Evolutionary conservation across 352 stramenopile species (phyloP).

Genomic region (Ophiocytium majus): DNA sequence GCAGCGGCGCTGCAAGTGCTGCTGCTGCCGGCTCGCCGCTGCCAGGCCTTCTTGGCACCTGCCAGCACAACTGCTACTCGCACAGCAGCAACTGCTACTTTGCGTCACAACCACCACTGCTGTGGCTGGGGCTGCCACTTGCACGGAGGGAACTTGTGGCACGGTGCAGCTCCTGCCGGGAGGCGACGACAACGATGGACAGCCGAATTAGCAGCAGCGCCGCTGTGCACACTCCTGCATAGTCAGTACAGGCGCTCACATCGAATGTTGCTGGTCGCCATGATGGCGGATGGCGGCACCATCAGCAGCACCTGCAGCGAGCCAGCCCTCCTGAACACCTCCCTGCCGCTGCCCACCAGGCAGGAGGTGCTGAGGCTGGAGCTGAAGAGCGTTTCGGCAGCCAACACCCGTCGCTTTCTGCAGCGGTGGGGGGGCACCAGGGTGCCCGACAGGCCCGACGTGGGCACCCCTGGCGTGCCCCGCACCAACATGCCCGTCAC

Average conservation of each 20-base stretch:
- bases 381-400: constrained; percentile 3
- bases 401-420: background rate
- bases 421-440: background rate
- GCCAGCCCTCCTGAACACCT: background rate
- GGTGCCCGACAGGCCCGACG: background rate
- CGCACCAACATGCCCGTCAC: constrained; percentile 6
- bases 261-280: too few relatives aligned
- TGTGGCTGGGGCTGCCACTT: background rate
- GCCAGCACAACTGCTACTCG: too few relatives aligned
- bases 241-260: too few relatives aligned
- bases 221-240: too few relatives aligned
- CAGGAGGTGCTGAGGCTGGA: constrained; percentile 8
- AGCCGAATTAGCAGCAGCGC: too few relatives aligned
- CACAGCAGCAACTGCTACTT: too few relatives aligned
- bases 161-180: background rate
- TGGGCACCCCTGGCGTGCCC: background rate
- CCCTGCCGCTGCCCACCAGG: background rate
- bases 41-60: too few relatives aligned
- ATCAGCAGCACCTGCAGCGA: background rate
- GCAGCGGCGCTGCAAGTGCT: too few relatives aligned
- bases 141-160: background rate
- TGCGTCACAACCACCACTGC: too few relatives aligned
- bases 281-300: too few relatives aligned
- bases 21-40: too few relatives aligned
- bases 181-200: background rate